A percentile compares a stretch with the other conserved stretches of the same genome.
phyloP scores from a whole-genome alignment of 2,329 filamentous ascomycete genomes.

The Fusarium pseudonygamai region DNA sequence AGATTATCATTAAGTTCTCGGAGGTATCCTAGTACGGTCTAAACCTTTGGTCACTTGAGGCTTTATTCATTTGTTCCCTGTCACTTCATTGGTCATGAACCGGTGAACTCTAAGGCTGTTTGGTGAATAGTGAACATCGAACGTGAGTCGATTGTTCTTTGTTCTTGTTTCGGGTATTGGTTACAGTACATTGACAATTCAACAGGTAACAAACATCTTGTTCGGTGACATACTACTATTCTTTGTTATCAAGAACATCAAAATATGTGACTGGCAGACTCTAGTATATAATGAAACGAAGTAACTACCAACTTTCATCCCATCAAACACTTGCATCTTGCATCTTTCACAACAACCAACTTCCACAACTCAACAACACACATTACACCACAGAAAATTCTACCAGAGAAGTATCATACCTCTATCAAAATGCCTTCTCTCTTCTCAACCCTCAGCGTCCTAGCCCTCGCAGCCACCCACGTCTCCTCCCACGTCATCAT shows the following conservation, averaged over 20 bases:
- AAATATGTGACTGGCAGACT: accelerated
- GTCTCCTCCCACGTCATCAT: conserved; percentile 37
- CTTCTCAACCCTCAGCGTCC: background rate
- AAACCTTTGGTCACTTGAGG: background rate
- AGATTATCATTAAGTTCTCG: accelerated
- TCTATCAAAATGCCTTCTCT: conserved; percentile 1
- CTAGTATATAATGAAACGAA: background rate
- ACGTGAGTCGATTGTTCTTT: background rate
- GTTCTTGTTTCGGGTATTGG: background rate
- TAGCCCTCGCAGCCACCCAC: conserved; percentile 1
- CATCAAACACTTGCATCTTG: background rate
- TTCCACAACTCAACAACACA: background rate
- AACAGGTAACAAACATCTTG: background rate
- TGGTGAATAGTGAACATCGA: accelerated
- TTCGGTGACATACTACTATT: background rate
- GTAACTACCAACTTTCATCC: background rate
- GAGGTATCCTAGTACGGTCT: accelerated
- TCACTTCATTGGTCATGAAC: accelerated
- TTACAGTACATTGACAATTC: accelerated
- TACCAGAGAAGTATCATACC: background rate
- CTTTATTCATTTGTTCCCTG: background rate
- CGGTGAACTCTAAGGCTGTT: accelerated
- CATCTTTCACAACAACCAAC: background rate
- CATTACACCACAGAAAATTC: background rate
- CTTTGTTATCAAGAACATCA: background rate